Base-by-base conservation (phyloP, 345 rosid species). In the Erysimum cheiranthoides region DNA sequence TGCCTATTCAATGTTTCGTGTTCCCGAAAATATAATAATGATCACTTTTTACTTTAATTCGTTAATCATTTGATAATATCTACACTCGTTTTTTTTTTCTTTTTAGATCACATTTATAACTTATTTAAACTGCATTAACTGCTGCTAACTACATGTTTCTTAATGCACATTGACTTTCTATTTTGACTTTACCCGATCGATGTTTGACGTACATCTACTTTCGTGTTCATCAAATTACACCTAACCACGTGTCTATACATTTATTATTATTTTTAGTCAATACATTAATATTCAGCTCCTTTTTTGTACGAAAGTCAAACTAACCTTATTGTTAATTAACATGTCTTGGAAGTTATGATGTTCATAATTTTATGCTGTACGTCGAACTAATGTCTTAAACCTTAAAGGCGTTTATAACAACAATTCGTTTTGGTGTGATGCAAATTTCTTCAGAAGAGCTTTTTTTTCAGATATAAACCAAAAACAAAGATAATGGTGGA, bases 141-240 rank as follows among this genome's bases (percentile, higher is more conserved):
- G 58, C 5, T 3, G 59, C 36, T 40, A 30, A 18, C 14, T 58
- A 47, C n/a, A 47, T 30, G 52, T 67, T 67, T 67, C 36, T 17
- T 39, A 21, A 68, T 75, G 68, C 54, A 60, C 53, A 40, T 68
- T 76, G 66, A 76, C 75, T 77, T 54, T 64, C 0, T 52, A n/a
- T 16, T 68, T 50, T 75, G 74, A 50, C 73, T 69, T 58, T 58
- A 0, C 10, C 10, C 8, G 6, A 39, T 49, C 56, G 12, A 69
- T 53, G 75, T 36, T 31, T 70, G 64, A 76, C 59, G 65, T 61
- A 69, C 80, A 58, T 64, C 40, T 71, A 54, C 10, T 62, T 70
- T 56, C 66, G 46, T 49, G 67, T 49, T 56, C 61, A 47, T 71
- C 61, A 63, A 46, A 70, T 34, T 36, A 57, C 34, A 70, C 72